Base-by-base conservation (phyloP, 108 stramenopile species). In the Cyclotella atomus region DNA sequence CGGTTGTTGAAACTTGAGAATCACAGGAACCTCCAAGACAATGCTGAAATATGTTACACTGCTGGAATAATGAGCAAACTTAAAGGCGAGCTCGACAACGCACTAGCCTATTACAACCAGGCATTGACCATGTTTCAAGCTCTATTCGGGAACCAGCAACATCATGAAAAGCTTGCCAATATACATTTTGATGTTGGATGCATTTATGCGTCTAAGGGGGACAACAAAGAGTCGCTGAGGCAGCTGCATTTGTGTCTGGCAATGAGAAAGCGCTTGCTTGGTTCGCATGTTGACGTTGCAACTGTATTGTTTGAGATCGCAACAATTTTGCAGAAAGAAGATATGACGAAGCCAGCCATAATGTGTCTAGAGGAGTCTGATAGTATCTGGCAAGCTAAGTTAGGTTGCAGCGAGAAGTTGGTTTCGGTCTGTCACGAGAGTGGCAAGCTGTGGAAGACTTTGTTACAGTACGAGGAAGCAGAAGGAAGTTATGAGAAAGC, bases 231-330 rank as follows among this genome's bases (percentile, higher is more conserved):
- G 38, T 88, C 91, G 25, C 80, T 94, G 71, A 79, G 74, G 23
- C 70, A 91, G 21, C 89, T 88, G 50, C 78, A 90, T 50, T 82
- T 76, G 41, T 90, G 91, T 65, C 81, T 94, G 2, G 71, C 80
- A 16, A 87, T 85, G 34, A 77, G 93, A 24, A 85, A 85, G 30
- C 81, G 87, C 52, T 75, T 89, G 15, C 84, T 90, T 44, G 91
- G 91, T 3, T 75, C 81, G 59, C 93, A 94, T 70, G 70, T 94
- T 24, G 93, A 94, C 62, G 92, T 94, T 38, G 92, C 92, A 12
- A 84, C 77, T 63, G 89, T 88, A 24, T 61, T 94, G 49, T 91
- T 85, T 76, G 86, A 91, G 56, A 94, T 90, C 83, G 86, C 89
- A 9, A 36, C 49, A 29, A 43, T 80, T 28, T 63, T 63, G 21